phyloP scores from a whole-genome alignment of 352 stramenopile genomes.

The Phytopythium montanum region DNA sequence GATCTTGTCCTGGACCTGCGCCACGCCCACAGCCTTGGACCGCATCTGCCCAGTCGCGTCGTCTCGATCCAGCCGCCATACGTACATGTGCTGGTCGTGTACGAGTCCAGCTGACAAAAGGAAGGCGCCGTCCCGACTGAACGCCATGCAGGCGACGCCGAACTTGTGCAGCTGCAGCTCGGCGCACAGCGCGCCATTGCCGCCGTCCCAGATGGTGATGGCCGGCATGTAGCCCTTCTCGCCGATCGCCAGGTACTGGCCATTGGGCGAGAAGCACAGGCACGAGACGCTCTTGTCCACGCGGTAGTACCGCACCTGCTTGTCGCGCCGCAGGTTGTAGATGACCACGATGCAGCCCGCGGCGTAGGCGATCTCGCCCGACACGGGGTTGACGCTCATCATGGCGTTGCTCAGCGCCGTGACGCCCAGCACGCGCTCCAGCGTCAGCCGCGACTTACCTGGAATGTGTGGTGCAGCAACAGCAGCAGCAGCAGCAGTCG shows the following conservation, averaged over 20 bases:
- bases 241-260: constrained; percentile 84
- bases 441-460: constrained; percentile 49
- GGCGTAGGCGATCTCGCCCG: constrained; percentile 81
- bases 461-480: constrained; percentile 8
- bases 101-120: constrained; percentile 75
- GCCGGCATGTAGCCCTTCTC: constrained; percentile 81
- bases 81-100: constrained; percentile 79
- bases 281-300: constrained; percentile 83
- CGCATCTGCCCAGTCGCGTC: constrained; percentile 18
- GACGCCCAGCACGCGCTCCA: constrained; percentile 79
- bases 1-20: constrained; percentile 65
- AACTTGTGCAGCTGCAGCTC: constrained; percentile 84
- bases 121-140: constrained; percentile 56
- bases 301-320: constrained; percentile 87
- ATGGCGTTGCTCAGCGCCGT: constrained; percentile 72
- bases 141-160: constrained; percentile 76
- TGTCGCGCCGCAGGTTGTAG: constrained; percentile 84
- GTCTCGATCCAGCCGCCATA: constrained; percentile 52
- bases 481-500: constrained; percentile 1
- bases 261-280: constrained; percentile 79
- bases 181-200: constrained; percentile 69
- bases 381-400: constrained; percentile 72
- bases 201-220: constrained; percentile 86
- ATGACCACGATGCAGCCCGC: constrained; percentile 89
- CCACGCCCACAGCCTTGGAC: constrained; percentile 35